Conservation (phyloP, 2,329 filamentous ascomycete species). For the Monosporascus sp. region DNA sequence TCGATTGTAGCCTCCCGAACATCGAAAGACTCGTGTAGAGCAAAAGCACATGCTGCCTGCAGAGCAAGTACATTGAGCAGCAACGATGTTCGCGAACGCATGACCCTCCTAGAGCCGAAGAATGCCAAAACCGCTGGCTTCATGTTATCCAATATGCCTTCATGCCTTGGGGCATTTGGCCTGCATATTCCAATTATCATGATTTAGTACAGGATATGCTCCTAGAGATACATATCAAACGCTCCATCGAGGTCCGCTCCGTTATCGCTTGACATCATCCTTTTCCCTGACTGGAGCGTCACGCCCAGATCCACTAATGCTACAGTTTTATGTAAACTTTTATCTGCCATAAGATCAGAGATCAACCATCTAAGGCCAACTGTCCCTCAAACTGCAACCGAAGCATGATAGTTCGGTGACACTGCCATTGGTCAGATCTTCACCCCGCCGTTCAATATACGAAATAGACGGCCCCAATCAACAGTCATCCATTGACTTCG, state of each 20-base stretch:
- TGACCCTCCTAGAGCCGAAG: not conserved
- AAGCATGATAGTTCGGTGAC: too few relatives aligned
- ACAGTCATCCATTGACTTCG: too few relatives aligned
- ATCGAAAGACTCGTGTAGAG: slow-evolving; percentile 35
- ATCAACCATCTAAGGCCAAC: too few relatives aligned
- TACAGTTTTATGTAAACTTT: too few relatives aligned
- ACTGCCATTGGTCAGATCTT: too few relatives aligned
- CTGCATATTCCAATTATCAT: not conserved
- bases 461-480: too few relatives aligned
- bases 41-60: not conserved
- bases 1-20: slow-evolving; percentile 54
- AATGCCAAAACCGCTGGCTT: not conserved
- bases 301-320: not conserved
- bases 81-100: not conserved
- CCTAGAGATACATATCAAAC: not conserved
- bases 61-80: not conserved
- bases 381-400: too few relatives aligned
- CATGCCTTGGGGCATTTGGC: not conserved
- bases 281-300: too few relatives aligned
- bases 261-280: not conserved
- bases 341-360: too few relatives aligned
- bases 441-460: too few relatives aligned
- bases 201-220: too few relatives aligned
- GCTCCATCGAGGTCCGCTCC: not conserved
- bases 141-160: not conserved